Percentiles rank a stretch among this genome's conserved stretches.
Evolutionary conservation across 202 grass and related monocot species (phyloP).

Genomic region (Carex arenaria): DNA sequence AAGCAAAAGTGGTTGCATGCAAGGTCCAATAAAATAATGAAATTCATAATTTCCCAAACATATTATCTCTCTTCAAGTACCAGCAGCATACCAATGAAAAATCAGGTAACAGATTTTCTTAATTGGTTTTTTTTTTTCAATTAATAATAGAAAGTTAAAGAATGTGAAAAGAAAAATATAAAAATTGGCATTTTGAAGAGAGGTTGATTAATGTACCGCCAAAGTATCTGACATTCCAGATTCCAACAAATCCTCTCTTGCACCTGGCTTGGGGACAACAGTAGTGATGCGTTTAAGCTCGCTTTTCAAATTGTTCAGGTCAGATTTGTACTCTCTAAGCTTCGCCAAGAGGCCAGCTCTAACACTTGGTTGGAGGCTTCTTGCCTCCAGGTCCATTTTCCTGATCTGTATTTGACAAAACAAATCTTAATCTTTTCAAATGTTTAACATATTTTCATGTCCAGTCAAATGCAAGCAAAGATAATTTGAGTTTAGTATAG

Average conservation of each 20-base stretch:
- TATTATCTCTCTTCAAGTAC: background rate
- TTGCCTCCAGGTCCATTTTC: constrained; percentile 94
- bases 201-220: constrained; percentile 34
- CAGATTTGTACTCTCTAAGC: constrained; percentile 83
- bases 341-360: constrained; percentile 73
- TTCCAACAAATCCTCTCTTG: constrained; percentile 78
- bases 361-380: constrained; percentile 68
- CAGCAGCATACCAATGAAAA: background rate
- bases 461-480: background rate
- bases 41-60: background rate
- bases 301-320: constrained; percentile 84
- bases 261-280: constrained; percentile 40
- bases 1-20: background rate
- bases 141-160: background rate
- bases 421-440: constrained; percentile 1
- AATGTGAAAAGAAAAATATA: background rate
- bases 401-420: constrained; percentile 47
- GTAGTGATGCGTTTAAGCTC: constrained; percentile 58
- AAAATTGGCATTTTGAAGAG: background rate
- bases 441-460: background rate
- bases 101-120: background rate
- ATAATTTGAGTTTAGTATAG: background rate
- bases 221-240: constrained; percentile 81
- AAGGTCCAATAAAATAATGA: background rate
- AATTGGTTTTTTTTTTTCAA: background rate